phyloP scores from a whole-genome alignment of 2,329 filamentous ascomycete species.

The Byssothecium circinans region DNA sequence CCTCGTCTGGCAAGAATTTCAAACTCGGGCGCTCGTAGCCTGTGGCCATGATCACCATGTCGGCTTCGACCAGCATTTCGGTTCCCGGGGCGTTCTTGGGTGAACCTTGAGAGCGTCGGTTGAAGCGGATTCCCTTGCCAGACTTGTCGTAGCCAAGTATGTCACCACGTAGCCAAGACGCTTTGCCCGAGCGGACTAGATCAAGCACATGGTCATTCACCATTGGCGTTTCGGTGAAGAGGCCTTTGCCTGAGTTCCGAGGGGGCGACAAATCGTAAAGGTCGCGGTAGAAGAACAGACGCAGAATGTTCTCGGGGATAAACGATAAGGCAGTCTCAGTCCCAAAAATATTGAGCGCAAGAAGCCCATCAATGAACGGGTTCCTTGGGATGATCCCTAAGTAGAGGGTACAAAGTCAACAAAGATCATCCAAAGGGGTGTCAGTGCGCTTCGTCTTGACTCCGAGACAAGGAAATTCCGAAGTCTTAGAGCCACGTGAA shows the following conservation, averaged over 20 bases:
- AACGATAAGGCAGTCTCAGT: constrained; percentile 74
- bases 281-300: constrained; percentile 81
- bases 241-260: constrained; percentile 57
- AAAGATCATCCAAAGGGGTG: no score
- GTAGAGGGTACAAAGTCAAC: no score
- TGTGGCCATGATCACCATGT: constrained; percentile 81
- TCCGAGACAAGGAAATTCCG: no score
- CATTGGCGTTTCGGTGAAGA: constrained; percentile 87
- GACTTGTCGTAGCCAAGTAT: constrained; percentile 66
- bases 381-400: constrained; percentile 88
- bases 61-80: constrained; percentile 66
- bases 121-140: constrained; percentile 70
- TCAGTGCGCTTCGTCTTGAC: no score
- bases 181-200: constrained; percentile 70
- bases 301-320: constrained; percentile 75
- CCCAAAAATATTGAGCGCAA: constrained; percentile 78
- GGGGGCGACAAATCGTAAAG: constrained; percentile 71
- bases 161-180: constrained; percentile 80
- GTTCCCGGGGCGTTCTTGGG: constrained; percentile 74
- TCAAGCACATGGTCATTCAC: constrained; percentile 81
- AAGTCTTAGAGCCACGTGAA: no score
- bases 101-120: constrained; percentile 70
- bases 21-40: constrained; percentile 76
- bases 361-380: constrained; percentile 69
- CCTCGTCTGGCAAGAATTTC: constrained; percentile 71